Percentiles rank a stretch among this genome's conserved stretches.
Evolutionary conservation across 2,329 filamentous ascomycete genomes (phyloP).

Genomic region (Aspergillus arachidicola): DNA sequence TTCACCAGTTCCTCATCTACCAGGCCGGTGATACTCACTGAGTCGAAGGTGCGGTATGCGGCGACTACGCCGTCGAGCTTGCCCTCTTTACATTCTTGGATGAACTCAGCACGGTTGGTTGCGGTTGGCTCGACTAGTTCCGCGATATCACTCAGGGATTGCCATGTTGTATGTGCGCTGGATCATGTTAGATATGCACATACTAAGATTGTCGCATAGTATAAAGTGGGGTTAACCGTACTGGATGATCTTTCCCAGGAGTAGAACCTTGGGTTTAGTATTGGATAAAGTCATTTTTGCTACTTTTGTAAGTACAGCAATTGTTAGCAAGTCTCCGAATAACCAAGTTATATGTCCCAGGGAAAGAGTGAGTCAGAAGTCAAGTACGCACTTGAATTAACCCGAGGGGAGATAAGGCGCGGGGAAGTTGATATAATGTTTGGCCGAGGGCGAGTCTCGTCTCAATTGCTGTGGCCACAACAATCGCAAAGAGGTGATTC

Average conservation of each 20-base stretch:
- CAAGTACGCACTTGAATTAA: conserved; percentile 3
- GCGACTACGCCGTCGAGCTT: conserved; percentile 66
- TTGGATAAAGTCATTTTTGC: conserved; percentile 12
- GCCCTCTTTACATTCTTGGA: conserved; percentile 67
- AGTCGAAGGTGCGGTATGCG: conserved; percentile 72
- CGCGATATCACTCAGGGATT: conserved; percentile 62
- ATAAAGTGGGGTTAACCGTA: conserved; percentile 43
- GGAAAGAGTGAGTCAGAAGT: background rate
- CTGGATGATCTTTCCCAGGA: conserved; percentile 66
- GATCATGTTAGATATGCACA: conserved; percentile 4
- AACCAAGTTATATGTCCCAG: conserved; percentile 18
- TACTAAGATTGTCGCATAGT: background rate
- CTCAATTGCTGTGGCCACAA: background rate
- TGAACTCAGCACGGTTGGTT: conserved; percentile 66
- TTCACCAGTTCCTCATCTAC: conserved; percentile 72
- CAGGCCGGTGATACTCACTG: conserved; percentile 64
- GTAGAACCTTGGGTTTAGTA: conserved; percentile 60
- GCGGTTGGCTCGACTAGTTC: conserved; percentile 66
- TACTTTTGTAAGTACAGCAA: background rate
- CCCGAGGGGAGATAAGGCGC: conserved; percentile 8
- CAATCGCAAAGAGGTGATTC: background rate
- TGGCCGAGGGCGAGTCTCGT: conserved; percentile 1
- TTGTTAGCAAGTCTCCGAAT: background rate
- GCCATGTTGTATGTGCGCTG: conserved; percentile 65
- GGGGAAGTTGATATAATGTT: conserved; percentile 10